phyloP scores from a whole-genome alignment of 1,284 basidiomycete genomes.

The Moniliophthora roreri region DNA sequence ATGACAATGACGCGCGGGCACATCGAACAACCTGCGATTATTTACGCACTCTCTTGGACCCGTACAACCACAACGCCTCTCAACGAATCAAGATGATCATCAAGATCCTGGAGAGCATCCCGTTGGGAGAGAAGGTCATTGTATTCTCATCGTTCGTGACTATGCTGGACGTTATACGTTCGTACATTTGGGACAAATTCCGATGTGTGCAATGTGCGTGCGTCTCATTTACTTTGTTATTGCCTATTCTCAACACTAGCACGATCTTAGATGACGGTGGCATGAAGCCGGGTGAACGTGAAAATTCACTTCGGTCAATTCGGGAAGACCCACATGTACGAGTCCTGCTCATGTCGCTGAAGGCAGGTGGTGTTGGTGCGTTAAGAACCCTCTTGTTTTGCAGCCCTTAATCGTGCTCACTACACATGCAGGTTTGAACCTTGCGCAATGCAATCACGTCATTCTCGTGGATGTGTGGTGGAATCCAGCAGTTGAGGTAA shows the following conservation, averaged over 20 bases:
- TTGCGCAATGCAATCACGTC: slow-evolving; percentile 62
- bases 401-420: too few relatives aligned
- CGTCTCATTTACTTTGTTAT: background rate
- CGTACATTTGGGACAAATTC: slow-evolving; percentile 43
- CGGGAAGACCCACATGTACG: background rate
- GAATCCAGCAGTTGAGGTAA: slow-evolving; percentile 46
- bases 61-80: background rate
- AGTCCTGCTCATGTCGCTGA: background rate
- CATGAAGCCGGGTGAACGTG: background rate
- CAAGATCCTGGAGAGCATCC: background rate
- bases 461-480: slow-evolving; percentile 63
- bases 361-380: slow-evolving; percentile 1
- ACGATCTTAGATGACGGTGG: background rate
- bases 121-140: slow-evolving; percentile 49
- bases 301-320: background rate
- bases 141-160: slow-evolving; percentile 50
- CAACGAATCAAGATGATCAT: slow-evolving; percentile 2
- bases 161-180: slow-evolving; percentile 57
- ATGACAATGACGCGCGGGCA: background rate
- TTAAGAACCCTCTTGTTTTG: background rate
- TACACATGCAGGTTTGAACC: slow-evolving; percentile 45
- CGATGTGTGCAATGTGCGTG: slow-evolving; percentile 52
- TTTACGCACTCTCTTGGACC: background rate
- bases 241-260: background rate
- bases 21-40: background rate